Conservation (phyloP, 2,329 filamentous ascomycete species). For the Penicillium sp. region DNA sequence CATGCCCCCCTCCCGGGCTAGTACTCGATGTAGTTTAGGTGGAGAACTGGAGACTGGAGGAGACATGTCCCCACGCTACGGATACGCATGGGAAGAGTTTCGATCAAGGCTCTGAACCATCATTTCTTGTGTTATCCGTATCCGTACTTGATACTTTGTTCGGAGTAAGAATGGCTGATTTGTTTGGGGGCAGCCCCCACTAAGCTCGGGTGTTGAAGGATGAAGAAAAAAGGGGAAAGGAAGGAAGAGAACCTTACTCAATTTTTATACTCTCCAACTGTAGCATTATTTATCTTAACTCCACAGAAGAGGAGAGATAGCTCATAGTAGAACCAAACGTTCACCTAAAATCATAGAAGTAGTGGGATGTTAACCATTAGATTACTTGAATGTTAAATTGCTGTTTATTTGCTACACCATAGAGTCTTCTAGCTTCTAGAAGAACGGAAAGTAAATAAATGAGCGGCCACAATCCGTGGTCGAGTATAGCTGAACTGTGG, state of each 20-base stretch:
- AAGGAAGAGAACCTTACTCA: not conserved
- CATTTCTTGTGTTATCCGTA: not conserved
- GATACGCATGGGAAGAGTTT: not conserved
- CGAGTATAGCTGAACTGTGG: not conserved
- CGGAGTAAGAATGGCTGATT: not conserved
- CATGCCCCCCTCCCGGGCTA: not conserved
- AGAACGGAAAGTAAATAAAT: not conserved
- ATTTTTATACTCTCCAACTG: not conserved
- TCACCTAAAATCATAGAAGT: not conserved
- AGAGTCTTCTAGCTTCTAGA: not conserved
- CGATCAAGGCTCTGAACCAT: not conserved
- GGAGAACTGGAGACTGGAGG: not conserved
- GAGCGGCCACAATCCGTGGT: not conserved
- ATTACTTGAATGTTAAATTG: not conserved
- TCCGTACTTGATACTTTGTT: not conserved
- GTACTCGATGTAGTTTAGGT: conserved; percentile 1
- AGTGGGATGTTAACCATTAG: not conserved
- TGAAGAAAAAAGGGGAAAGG: not conserved
- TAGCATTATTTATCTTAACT: not conserved
- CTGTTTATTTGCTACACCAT: not conserved
- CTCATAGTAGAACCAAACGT: too few relatives aligned
- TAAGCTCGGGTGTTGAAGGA: not conserved
- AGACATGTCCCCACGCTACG: not conserved
- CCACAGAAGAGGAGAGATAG: not conserved
- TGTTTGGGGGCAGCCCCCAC: not conserved